Conservation (phyloP, 1,284 basidiomycete genomes). For the Ustilago esculenta region DNA sequence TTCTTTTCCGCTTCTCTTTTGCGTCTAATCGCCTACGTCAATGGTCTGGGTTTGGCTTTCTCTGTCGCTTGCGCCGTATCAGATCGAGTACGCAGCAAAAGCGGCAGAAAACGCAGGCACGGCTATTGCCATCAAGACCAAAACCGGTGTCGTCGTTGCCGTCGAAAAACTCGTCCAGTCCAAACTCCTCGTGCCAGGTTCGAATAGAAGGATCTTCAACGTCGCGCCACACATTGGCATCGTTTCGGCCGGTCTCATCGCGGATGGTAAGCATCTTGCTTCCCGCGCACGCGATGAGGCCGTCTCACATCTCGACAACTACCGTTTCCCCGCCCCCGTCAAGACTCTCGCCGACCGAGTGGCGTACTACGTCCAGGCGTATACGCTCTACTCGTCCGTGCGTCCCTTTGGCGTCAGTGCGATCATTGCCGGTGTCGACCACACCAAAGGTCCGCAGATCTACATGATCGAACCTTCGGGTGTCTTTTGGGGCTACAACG, state of each 20-base stretch:
- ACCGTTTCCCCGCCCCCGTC: constrained; percentile 80
- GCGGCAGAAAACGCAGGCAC: constrained; percentile 96
- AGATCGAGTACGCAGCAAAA: constrained; percentile 97
- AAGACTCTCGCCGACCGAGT: constrained; percentile 87
- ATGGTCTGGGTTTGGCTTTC: no score
- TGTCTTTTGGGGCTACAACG: constrained; percentile 76
- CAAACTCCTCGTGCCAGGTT: constrained; percentile 91
- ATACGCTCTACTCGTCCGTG: constrained; percentile 97
- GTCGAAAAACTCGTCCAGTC: constrained; percentile 98
- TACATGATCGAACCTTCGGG: constrained; percentile 96
- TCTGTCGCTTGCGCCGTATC: no score
- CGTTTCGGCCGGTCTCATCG: constrained; percentile 83
- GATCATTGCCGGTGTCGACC: constrained; percentile 88
- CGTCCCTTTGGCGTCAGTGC: constrained; percentile 95
- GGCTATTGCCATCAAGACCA: constrained; percentile 80
- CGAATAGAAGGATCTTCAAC: constrained; percentile 91
- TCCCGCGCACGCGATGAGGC: constrained; percentile 88
- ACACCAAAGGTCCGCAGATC: constrained; percentile 76
- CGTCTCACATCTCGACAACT: constrained; percentile 78
- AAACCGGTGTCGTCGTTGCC: constrained; percentile 87
- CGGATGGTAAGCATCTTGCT: constrained; percentile 90
- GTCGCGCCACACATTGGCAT: constrained; percentile 93
- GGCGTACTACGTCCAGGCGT: constrained; percentile 89
- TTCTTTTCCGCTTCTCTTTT: no score
- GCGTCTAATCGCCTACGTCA: no score